Conservation (phyloP, 148 eudicot species). For the Rhododendron kiyosumense region DNA sequence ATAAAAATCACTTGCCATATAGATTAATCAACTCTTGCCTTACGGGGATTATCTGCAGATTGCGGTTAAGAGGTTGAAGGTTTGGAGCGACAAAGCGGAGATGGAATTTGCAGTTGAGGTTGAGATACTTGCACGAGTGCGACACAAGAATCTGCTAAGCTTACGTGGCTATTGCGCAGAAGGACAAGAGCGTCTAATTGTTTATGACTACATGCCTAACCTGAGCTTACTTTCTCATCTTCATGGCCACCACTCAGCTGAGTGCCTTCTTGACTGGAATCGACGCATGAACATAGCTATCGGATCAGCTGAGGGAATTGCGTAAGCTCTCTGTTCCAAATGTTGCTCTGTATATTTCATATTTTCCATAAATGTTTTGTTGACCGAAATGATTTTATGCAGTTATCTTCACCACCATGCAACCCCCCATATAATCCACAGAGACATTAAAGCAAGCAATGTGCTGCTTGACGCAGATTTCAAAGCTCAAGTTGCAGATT, state of each 20-base stretch:
- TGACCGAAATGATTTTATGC: constrained; percentile 13
- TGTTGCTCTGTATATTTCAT: neutral
- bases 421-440: constrained; percentile 87
- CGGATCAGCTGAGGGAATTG: constrained; percentile 89
- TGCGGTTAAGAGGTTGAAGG: constrained; percentile 92
- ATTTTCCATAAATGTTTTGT: neutral
- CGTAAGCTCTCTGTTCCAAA: constrained; percentile 42
- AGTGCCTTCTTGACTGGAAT: constrained; percentile 83
- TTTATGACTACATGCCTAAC: constrained; percentile 88
- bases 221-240: constrained; percentile 83
- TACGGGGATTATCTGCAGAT: constrained; percentile 47
- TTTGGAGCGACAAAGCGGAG: constrained; percentile 88
- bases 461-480: constrained; percentile 66
- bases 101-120: constrained; percentile 78
- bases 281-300: constrained; percentile 77
- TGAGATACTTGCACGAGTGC: constrained; percentile 79
- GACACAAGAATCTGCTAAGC: constrained; percentile 75
- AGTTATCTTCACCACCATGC: constrained; percentile 88
- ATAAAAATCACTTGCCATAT: neutral
- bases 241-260: constrained; percentile 81
- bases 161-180: constrained; percentile 94
- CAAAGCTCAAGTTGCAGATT: constrained; percentile 59
- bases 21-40: neutral
- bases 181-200: constrained; percentile 92
- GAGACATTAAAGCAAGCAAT: constrained; percentile 94